These are phyloP conservation scores for Penicillium hesseltinei DNA, from an alignment of 2,329 filamentous ascomycete species.

Conservation along the genomic window DNA sequence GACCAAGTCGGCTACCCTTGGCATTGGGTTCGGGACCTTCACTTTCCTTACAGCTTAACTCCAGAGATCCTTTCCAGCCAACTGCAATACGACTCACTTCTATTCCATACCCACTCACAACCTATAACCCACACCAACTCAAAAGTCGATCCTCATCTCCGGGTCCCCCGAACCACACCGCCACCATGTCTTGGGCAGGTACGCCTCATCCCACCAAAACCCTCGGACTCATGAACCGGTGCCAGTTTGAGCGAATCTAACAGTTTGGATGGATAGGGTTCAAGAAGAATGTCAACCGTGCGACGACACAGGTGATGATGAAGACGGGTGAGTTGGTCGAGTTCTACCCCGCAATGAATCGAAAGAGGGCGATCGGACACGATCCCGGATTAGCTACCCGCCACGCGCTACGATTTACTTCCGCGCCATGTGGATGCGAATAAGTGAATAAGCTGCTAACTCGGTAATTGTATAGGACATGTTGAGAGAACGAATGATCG, in stretches of 20 bases:
- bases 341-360: conserved; percentile 20
- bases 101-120: not conserved
- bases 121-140: not conserved
- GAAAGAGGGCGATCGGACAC: conserved; percentile 2
- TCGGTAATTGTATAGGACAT: conserved; percentile 59
- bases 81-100: not conserved
- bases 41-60: not conserved
- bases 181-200: conserved; percentile 72
- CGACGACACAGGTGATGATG: conserved; percentile 99
- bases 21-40: not conserved
- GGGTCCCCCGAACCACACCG: conserved; percentile 16
- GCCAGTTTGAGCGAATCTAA: not conserved
- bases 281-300: conserved; percentile 97
- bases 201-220: conserved; percentile 10
- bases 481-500: conserved; percentile 98
- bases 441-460: not conserved
- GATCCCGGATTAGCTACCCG: not conserved
- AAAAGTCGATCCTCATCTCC: not conserved
- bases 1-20: conserved; percentile 6
- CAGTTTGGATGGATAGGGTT: conserved; percentile 58
- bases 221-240: conserved; percentile 1
- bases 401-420: not conserved
- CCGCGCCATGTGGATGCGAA: not conserved
- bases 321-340: conserved; percentile 68
- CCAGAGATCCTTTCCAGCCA: not conserved